These are phyloP conservation scores for Russula sp. DNA, from an alignment of 768 basidiomycete species.

Conservation along the genomic window DNA sequence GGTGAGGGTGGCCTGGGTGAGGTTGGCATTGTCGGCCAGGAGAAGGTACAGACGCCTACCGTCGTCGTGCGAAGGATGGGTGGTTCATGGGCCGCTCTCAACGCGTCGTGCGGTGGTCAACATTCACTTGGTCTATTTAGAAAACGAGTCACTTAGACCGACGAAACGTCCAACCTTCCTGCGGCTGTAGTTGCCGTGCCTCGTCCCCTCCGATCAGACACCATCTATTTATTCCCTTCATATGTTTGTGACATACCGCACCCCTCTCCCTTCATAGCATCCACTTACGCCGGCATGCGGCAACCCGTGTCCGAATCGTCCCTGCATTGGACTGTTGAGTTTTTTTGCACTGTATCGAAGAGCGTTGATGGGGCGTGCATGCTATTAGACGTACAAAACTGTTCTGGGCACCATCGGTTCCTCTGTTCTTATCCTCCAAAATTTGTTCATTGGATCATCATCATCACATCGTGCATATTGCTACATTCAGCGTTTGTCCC, in stretches of 20 bases:
- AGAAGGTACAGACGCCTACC: slow-evolving; percentile 57
- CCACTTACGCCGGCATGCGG: background rate
- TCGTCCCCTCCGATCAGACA: background rate
- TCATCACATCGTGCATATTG: background rate
- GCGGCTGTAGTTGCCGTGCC: background rate
- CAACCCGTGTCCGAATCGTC: background rate
- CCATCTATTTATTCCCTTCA: slow-evolving; percentile 15
- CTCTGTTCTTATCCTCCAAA: background rate
- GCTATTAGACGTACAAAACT: background rate
- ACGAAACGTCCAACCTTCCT: background rate
- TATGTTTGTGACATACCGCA: slow-evolving; percentile 6
- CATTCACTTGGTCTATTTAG: slow-evolving; percentile 49
- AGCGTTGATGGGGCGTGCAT: background rate
- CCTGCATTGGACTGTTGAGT: slow-evolving; percentile 2
- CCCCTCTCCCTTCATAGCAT: background rate
- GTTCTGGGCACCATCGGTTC: background rate
- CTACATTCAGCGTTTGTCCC: background rate
- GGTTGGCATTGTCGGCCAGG: slow-evolving; percentile 50
- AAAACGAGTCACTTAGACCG: slow-evolving; percentile 16
- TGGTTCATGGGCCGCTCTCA: slow-evolving; percentile 58
- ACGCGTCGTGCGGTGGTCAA: slow-evolving; percentile 72
- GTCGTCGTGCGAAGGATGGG: slow-evolving; percentile 69
- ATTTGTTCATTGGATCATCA: background rate
- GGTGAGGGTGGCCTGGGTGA: slow-evolving; percentile 76
- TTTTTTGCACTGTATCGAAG: background rate